Evolutionary conservation across 768 basidiomycete genomes (phyloP), one percentile per base, ranked within the genome.

Genomic region (Pulveroboletus sp.): DNA sequence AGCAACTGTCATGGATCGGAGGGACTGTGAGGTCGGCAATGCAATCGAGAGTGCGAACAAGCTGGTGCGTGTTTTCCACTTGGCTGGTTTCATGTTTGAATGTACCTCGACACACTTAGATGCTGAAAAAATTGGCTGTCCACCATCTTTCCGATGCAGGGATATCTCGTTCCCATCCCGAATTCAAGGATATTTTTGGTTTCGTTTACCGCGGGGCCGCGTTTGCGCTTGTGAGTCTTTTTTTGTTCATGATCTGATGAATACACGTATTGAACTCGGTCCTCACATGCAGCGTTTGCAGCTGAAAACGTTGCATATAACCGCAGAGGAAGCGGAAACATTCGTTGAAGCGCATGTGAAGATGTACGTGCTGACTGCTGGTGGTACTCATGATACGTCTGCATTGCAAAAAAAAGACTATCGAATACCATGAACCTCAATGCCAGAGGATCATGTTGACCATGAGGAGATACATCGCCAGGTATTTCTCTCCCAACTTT

Each of bases 11-110:
- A 50, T 59, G 8, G 73, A 54, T 66, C 71, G 8, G 8, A 50
- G 41, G 6, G 51, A 60, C 8, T 31, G 31, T 15, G 65, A 61
- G 42, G 53, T 49, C 8, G 63, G 60, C 14, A 54, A 55, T 24
- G 56, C 70, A 48, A 57, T 79, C 37, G 84, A 86, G 68, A 77
- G 72, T 57, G 70, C 73, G 6, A 87, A 86, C 60, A 86, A 82
- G 64, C 75, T 74, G 53, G 85, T 86, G 54, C 58, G 75, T 65
- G 17, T 43, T 18, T n/a, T 10, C 13, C 41, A 10, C 36, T 49
- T 30, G 39, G 8, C 26, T 11, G 14, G 21, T 17, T n/a, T 24
- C 5, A 21, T 14, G 2, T 27, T 18, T 51, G 14, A 1, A 26
- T 7, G 18, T 27, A 21, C 43, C 17, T 10, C 15, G 21, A 47